A percentile compares a stretch with the other conserved stretches of the same genome.
phyloP scores from a whole-genome alignment of 192 early-diverging fungal genomes.

The Podochytrium sp. region DNA sequence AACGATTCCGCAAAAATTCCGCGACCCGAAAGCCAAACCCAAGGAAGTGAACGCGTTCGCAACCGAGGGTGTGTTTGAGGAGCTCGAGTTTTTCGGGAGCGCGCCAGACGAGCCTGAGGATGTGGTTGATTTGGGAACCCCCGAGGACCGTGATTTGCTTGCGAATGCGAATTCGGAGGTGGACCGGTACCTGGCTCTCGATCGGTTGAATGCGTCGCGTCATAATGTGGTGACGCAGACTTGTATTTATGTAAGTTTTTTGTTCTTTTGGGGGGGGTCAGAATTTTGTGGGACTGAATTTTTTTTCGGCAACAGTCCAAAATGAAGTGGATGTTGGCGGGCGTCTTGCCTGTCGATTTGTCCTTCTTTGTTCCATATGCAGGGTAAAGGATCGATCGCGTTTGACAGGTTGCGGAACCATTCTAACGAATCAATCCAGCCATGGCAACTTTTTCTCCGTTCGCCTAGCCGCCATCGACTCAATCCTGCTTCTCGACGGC shows the following conservation, averaged over 20 bases:
- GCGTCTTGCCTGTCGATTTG: conserved; percentile 70
- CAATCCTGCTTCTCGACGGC: conserved; percentile 74
- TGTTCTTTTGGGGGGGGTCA: background rate
- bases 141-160: conserved; percentile 52
- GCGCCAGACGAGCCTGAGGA: conserved; percentile 5
- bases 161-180: conserved; percentile 69
- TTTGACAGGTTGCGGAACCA: too few species aligned
- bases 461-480: conserved; percentile 74
- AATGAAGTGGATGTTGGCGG: conserved; percentile 68
- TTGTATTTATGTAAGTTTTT: conserved; percentile 69
- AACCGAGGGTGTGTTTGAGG: conserved; percentile 41
- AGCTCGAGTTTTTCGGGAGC: conserved; percentile 29
- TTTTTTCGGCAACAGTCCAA: conserved; percentile 44
- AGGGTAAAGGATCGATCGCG: conserved; percentile 41
- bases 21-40: conserved; percentile 9
- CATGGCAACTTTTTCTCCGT: conserved; percentile 74
- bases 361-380: conserved; percentile 75
- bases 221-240: conserved; percentile 83
- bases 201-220: conserved; percentile 83
- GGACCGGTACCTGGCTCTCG: conserved; percentile 75
- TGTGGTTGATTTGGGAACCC: conserved; percentile 13
- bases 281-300: background rate
- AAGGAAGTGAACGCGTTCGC: background rate
- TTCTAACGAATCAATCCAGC: too few species aligned
- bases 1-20: conserved; percentile 20